Evolutionary conservation across 345 rosid species (phyloP).

Genomic region (Ceriops zippeliana): DNA sequence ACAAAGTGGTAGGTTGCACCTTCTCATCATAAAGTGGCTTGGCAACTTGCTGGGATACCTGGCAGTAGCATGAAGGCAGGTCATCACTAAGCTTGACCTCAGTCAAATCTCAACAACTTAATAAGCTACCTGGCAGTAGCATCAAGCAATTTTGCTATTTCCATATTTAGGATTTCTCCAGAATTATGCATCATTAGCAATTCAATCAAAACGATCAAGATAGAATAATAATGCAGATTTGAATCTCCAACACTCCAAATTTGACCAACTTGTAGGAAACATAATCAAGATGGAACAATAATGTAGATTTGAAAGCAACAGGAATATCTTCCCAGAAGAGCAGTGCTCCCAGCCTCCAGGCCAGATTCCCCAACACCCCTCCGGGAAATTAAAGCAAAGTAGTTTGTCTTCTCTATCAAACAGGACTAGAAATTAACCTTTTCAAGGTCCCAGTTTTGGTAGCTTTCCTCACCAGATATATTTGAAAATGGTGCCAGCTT

Average conservation of each 20-base stretch:
- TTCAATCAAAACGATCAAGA: background rate
- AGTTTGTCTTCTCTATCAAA: background rate
- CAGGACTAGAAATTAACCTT: slow-evolving; percentile 46
- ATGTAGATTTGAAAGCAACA: background rate
- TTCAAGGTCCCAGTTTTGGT: slow-evolving; percentile 95
- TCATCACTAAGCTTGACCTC: background rate
- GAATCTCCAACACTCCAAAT: background rate
- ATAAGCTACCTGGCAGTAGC: too few relatives aligned
- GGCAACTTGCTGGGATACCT: slow-evolving; percentile 88
- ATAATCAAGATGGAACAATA: too few relatives aligned
- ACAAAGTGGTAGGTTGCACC: slow-evolving; percentile 82
- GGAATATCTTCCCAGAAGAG: background rate
- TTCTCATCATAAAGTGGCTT: slow-evolving; percentile 81
- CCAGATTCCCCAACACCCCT: background rate
- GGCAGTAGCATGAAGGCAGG: slow-evolving; percentile 18
- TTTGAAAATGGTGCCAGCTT: slow-evolving; percentile 75
- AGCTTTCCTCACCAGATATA: slow-evolving; percentile 79
- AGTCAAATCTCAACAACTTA: background rate
- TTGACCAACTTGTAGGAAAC: background rate
- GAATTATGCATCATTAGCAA: background rate
- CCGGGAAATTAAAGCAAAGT: background rate
- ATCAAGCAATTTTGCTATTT: too few relatives aligned
- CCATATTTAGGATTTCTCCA: background rate
- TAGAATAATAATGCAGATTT: background rate
- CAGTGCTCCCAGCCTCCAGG: background rate